Conservation (phyloP, 352 stramenopile genomes). For the Aphanomyces invadans region DNA sequence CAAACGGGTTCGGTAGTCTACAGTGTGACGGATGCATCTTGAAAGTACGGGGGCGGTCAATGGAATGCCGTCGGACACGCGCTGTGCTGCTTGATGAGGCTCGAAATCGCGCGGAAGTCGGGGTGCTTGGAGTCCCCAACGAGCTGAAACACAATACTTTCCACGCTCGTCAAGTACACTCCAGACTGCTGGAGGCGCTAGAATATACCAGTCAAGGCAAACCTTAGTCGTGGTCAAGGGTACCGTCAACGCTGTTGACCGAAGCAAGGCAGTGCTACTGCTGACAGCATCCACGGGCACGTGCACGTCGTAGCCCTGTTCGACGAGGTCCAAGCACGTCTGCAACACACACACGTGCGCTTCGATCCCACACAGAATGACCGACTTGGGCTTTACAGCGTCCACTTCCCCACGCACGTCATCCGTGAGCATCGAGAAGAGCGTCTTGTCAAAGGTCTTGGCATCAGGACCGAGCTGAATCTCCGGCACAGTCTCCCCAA, state of each 20-base stretch:
- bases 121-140: constrained; percentile 84
- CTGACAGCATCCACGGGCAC: constrained; percentile 94
- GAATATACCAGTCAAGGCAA: neutral
- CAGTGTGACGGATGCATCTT: too few species aligned
- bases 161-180: constrained; percentile 93
- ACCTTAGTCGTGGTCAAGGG: neutral
- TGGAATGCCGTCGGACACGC: neutral
- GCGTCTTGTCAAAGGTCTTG: constrained; percentile 94
- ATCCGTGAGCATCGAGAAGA: constrained; percentile 97
- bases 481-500: constrained; percentile 84
- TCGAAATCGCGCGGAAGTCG: constrained; percentile 91
- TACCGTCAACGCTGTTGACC: constrained; percentile 86
- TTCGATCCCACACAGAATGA: constrained; percentile 97
- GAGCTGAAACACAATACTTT: constrained; percentile 94
- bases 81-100: constrained; percentile 90
- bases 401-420: constrained; percentile 84
- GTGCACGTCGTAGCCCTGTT: constrained; percentile 95
- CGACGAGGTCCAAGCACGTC: constrained; percentile 94
- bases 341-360: constrained; percentile 92
- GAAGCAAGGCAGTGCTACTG: constrained; percentile 80
- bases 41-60: too few species aligned
- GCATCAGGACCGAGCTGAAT: constrained; percentile 41
- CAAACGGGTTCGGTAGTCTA: too few species aligned
- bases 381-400: constrained; percentile 50
- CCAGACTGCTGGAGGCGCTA: constrained; percentile 89